Percentiles rank a stretch among this genome's conserved stretches.
Evolutionary conservation across 148 eudicot genomes (phyloP).

Genomic region (Chenopodium album): DNA sequence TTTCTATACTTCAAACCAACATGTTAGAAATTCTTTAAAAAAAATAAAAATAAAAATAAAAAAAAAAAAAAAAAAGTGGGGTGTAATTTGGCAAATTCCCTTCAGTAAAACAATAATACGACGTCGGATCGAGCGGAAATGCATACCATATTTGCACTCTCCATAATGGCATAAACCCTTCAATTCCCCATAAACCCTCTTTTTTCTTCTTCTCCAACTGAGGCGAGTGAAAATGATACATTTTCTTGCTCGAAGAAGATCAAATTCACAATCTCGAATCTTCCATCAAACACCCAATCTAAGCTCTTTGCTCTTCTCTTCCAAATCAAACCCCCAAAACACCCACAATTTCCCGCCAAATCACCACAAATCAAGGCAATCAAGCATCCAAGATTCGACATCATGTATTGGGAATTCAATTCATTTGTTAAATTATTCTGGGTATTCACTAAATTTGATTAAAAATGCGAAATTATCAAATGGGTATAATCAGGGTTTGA

Average conservation of each 20-base stretch:
- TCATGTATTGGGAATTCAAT: conserved; percentile 15
- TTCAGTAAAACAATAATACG: too few species aligned
- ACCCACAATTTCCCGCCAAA: conserved; percentile 15
- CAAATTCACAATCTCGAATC: conserved; percentile 20
- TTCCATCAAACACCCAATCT: conserved; percentile 31
- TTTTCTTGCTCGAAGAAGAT: conserved; percentile 39
- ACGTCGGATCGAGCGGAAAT: too few species aligned
- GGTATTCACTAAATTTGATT: conserved; percentile 21
- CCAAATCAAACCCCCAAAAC: conserved; percentile 25
- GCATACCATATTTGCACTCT: not conserved
- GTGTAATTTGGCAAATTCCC: too few species aligned
- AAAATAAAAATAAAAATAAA: too few species aligned
- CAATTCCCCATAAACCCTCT: conserved; percentile 12
- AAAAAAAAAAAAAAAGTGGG: too few species aligned
- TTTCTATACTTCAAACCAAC: too few species aligned
- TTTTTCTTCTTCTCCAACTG: not conserved
- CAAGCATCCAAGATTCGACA: conserved; percentile 23
- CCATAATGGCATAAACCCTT: not conserved
- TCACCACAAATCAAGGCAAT: conserved; percentile 6
- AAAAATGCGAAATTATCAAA: conserved; percentile 15
- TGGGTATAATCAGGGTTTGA: conserved; percentile 28
- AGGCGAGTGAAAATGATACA: conserved; percentile 35
- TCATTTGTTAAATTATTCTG: conserved; percentile 19
- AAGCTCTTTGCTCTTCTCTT: conserved; percentile 17
- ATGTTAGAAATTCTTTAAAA: too few species aligned